Conservation (phyloP, 306 rosid genomes). For the Pyrus betulifolia region DNA sequence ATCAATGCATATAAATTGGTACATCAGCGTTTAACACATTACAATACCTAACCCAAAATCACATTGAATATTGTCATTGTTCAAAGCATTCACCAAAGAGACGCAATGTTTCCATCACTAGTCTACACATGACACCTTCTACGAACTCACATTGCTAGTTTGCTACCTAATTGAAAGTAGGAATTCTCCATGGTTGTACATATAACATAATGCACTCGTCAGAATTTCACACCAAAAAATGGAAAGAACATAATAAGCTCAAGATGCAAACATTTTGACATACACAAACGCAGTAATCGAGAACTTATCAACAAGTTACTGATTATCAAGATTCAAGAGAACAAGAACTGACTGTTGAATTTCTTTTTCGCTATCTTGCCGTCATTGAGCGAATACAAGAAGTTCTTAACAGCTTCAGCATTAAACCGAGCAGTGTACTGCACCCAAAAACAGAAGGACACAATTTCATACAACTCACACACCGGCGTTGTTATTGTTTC, state of each 20-base stretch:
- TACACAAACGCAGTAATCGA: not conserved
- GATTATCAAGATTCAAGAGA: not conserved
- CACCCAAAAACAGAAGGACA: slow-evolving; percentile 11
- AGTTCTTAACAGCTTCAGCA: slow-evolving; percentile 47
- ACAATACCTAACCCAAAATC: not conserved
- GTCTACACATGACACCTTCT: not conserved
- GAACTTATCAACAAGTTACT: not conserved
- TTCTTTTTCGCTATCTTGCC: slow-evolving; percentile 53
- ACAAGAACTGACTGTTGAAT: slow-evolving; percentile 41
- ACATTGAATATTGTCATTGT: not conserved
- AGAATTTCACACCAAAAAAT: not conserved
- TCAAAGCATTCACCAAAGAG: not conserved
- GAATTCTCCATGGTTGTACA: not conserved
- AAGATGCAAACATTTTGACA: not conserved
- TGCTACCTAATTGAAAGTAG: not conserved
- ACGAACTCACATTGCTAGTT: not conserved
- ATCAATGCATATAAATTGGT: not conserved
- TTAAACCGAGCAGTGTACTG: slow-evolving; percentile 51
- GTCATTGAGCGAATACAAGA: slow-evolving; percentile 42
- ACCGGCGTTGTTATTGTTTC: not conserved
- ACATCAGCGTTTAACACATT: not conserved
- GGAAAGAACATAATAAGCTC: too few species aligned
- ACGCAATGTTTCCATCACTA: not conserved
- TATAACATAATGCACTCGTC: not conserved
- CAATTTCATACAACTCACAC: not conserved